phyloP scores from a whole-genome alignment of 2,329 filamentous ascomycete species.

The Cordyceps cicadae region DNA sequence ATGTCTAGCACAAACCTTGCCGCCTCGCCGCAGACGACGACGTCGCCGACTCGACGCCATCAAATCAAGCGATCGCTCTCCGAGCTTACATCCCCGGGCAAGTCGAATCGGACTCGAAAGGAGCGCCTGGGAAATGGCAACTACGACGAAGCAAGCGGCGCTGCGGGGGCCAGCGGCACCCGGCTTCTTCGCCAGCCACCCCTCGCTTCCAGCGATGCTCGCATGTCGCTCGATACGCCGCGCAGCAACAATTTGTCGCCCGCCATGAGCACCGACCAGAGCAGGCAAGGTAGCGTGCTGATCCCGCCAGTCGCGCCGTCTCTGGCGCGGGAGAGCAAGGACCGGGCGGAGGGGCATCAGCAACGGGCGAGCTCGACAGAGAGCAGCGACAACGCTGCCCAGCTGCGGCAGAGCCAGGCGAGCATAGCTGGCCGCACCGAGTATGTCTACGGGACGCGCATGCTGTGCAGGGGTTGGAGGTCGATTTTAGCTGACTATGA shows the following conservation, averaged over 20 bases:
- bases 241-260: slow-evolving; percentile 38
- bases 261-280: slow-evolving; percentile 33
- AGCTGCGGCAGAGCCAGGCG: slow-evolving; percentile 30
- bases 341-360: slow-evolving; percentile 19
- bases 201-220: slow-evolving; percentile 14
- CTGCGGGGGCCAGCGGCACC: slow-evolving; percentile 14
- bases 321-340: not conserved
- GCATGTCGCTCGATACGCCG: slow-evolving; percentile 37
- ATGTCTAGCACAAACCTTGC: not conserved
- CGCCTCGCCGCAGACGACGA: slow-evolving; percentile 14
- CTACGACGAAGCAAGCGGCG: slow-evolving; percentile 20
- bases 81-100: slow-evolving; percentile 42
- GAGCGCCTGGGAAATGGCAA: slow-evolving; percentile 24
- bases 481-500: not conserved
- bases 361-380: slow-evolving; percentile 14
- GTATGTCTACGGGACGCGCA: slow-evolving; percentile 18
- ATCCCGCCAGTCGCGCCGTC: slow-evolving; percentile 17
- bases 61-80: slow-evolving; percentile 49
- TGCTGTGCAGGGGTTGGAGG: not conserved
- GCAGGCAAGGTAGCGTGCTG: slow-evolving; percentile 35
- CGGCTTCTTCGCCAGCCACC: slow-evolving; percentile 24
- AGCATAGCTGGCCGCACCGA: slow-evolving; percentile 24
- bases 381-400: slow-evolving; percentile 27
- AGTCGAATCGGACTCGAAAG: slow-evolving; percentile 27
- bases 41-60: slow-evolving; percentile 30